Base-by-base conservation (phyloP, 805 yeast genomes). In the Pichia pseudocactophila region DNA sequence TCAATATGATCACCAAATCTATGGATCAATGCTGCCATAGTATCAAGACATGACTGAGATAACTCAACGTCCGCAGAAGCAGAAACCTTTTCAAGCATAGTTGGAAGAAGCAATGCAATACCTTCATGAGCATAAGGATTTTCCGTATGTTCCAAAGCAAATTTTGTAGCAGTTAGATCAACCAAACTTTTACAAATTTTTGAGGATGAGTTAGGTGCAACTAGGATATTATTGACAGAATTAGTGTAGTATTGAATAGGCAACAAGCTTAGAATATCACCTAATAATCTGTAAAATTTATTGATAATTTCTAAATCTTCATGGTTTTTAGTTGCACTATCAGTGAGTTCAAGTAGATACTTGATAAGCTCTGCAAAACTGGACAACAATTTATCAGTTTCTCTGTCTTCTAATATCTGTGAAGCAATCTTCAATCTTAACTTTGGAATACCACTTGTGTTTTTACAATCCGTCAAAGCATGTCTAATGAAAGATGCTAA, bases 211-310 rank as follows among this genome's bases (percentile, higher is more conserved):
- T 58, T 47, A 40, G 65, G 62, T 3, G 66, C 53, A 4, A 52
- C 51, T 34, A 66, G 55, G 48, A 74, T 65, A 0, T 68, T 59
- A 17, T 62, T 64, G 19, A 83, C 71, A 2, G 95, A 76, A 15
- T 70, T 66, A 25, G 82, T 80, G 58, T 85, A 89, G 50, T 77
- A 73, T 47, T 71, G 71, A 49, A 88, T 73, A 26, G 97, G 96
- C 41, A 90, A 66, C 47, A 87, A 66, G 44, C 78, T 77, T 45
- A 90, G 64, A 48, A 80, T 64, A 50, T 74, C 75, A 28, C 78
- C 74, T 49, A 90, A 67, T 39, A 85, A 61, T 22, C 67, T 69
- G 56, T 77, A 76, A 41, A 80, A 62, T 28, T 65, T 66, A 34
- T 55, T 59, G 16, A 69, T 62, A 19, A 70, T 62, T 30, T 62